Percentiles rank a stretch among this genome's conserved stretches.
Conservation (phyloP, 441 rosid genomes). For the Macaranga tanarius region DNA sequence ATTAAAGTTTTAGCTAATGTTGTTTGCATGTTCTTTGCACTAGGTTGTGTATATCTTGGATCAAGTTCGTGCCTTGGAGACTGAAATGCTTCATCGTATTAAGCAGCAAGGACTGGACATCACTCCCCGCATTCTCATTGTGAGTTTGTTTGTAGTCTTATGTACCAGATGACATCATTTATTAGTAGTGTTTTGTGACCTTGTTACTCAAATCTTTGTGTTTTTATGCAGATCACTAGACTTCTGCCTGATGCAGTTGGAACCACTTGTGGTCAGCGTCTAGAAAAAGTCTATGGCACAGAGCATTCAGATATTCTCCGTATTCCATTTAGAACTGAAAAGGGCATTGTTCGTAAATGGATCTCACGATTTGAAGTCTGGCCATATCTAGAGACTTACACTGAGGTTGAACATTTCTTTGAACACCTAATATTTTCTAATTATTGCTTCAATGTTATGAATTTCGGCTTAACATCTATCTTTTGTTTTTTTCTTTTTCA, state of each 20-base stretch:
- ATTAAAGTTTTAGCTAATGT: not conserved
- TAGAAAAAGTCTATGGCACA: conserved; percentile 81
- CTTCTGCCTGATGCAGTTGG: conserved; percentile 96
- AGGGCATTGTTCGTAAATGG: conserved; percentile 88
- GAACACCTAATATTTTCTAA: not conserved
- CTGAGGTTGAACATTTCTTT: conserved; percentile 59
- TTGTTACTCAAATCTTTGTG: conserved; percentile 23
- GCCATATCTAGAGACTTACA: conserved; percentile 94
- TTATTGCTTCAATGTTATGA: not conserved
- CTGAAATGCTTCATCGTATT: conserved; percentile 83
- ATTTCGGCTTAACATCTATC: not conserved
- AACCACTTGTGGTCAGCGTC: conserved; percentile 93
- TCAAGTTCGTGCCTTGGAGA: conserved; percentile 94
- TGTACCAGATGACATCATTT: not conserved
- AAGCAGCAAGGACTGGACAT: conserved; percentile 91
- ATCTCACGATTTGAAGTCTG: conserved; percentile 97
- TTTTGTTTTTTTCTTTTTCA: conserved; percentile 26
- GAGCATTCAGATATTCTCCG: conserved; percentile 89
- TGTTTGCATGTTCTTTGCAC: conserved; percentile 1
- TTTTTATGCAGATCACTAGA: conserved; percentile 62
- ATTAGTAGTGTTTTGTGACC: not conserved
- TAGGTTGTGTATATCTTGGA: conserved; percentile 95
- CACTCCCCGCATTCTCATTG: conserved; percentile 89
- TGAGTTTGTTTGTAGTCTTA: conserved; percentile 31
- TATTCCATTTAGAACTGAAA: conserved; percentile 80